Evolutionary conservation across 108 stramenopile genomes (phyloP), one percentile per base, ranked within the genome.

Genomic region (Cylindrotheca closterium): DNA sequence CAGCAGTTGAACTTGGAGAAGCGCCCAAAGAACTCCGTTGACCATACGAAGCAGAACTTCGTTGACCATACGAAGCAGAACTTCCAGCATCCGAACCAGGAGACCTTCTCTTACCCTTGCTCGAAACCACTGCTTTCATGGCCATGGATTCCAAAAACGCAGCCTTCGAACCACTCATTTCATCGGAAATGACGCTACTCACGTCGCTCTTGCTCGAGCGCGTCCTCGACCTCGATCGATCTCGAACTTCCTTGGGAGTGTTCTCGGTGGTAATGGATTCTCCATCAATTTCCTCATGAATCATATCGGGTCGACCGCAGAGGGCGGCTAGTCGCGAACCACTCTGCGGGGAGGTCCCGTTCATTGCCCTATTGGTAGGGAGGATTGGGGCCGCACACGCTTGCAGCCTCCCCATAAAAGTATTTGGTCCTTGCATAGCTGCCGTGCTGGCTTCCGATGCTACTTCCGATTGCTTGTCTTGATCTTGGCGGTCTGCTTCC

Each of bases 111-210:
- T 50, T 47, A 27, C 52, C 63, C 46, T 54, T 63, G 17, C 57
- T 60, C 0, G 85, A 73, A 18, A 86, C 76, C 1, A 85, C 76
- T 27, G 87, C 75, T 62, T 83, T 82, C 71, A 86, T 73, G 8
- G 90, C 82, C 61, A 92, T 68, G 0, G 67, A 68, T 56, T 88
- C 87, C 7, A 92, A 71, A 58, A 80, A 92, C 5, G 83, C 83
- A 1, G 84, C 81, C 51, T 87, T 88, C 34, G 82, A 77, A 19
- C 84, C 87, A 42, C 78, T 77, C 18, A 47, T 55, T 29, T 72
- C 80, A n/a, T 63, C 81, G 18, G 81, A 81, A 17, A 76, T 74
- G 30, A 79, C 68, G 45, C 73, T 74, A 56, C 73, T 74, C 45
- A 70, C 30, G 56, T 63, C 70, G 22, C 48, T 56, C 68, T 60